Evolutionary conservation across 371 early-diverging fungal species (phyloP).

Genomic region (Mucor velutinosus): DNA sequence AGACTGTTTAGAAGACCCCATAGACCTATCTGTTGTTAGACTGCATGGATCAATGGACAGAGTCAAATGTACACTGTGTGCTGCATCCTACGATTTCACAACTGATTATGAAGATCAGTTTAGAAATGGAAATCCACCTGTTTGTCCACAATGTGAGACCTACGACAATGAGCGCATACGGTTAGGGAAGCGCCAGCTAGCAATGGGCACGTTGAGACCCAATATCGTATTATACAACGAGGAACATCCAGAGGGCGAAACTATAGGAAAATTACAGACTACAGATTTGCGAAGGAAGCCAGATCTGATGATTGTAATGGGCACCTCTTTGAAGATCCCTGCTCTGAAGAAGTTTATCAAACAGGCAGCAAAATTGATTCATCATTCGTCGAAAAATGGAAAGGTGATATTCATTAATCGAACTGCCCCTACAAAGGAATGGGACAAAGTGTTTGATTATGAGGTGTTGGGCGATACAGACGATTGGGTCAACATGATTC

Average conservation of each 20-base stretch:
- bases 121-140: slow-evolving; percentile 69
- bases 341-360: slow-evolving; percentile 92
- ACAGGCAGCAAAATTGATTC: slow-evolving; percentile 69
- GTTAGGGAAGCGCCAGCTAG: slow-evolving; percentile 71
- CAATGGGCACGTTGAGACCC: slow-evolving; percentile 89
- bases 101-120: slow-evolving; percentile 59
- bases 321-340: slow-evolving; percentile 95
- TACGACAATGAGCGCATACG: slow-evolving; percentile 58
- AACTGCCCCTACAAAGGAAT: slow-evolving; percentile 68
- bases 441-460: slow-evolving; percentile 91
- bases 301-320: slow-evolving; percentile 96
- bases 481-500: slow-evolving; percentile 54
- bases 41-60: slow-evolving; percentile 89
- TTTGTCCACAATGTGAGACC: slow-evolving; percentile 78
- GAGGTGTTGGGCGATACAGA: slow-evolving; percentile 83
- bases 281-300: slow-evolving; percentile 74
- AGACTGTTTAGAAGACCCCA: slow-evolving; percentile 84
- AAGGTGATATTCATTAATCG: slow-evolving; percentile 64
- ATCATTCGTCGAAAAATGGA: slow-evolving; percentile 27
- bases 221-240: slow-evolving; percentile 98
- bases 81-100: slow-evolving; percentile 64
- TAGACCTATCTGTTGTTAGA: slow-evolving; percentile 75
- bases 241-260: slow-evolving; percentile 87
- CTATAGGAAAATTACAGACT: slow-evolving; percentile 70
- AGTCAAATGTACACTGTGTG: slow-evolving; percentile 85